These are phyloP conservation scores for Erodium moschatum DNA, from an alignment of 441 rosid genomes.

Conservation along the genomic window DNA sequence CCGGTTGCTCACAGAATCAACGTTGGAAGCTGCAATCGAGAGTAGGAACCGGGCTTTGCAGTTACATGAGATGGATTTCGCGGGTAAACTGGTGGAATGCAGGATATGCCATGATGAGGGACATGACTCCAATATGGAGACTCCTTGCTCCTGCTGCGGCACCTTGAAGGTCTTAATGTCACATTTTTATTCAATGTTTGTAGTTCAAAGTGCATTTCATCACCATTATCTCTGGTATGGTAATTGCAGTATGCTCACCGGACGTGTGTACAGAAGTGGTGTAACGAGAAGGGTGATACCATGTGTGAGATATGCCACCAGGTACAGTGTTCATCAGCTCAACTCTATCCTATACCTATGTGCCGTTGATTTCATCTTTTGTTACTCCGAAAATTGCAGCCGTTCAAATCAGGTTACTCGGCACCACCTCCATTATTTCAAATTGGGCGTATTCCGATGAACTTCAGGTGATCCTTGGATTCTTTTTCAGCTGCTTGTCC, in stretches of 20 bases:
- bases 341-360: neutral
- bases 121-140: slow-evolving; percentile 73
- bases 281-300: slow-evolving; percentile 69
- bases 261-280: slow-evolving; percentile 72
- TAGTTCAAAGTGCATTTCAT: too few species aligned
- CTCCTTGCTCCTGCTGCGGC: slow-evolving; percentile 85
- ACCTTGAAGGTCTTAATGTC: slow-evolving; percentile 60
- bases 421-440: slow-evolving; percentile 76
- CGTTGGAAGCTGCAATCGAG: slow-evolving; percentile 75
- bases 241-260: slow-evolving; percentile 62
- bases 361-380: neutral
- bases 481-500: neutral
- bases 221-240: slow-evolving; percentile 5
- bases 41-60: slow-evolving; percentile 52
- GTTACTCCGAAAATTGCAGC: slow-evolving; percentile 34
- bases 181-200: too few species aligned
- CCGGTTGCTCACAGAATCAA: slow-evolving; percentile 79
- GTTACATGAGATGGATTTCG: slow-evolving; percentile 34
- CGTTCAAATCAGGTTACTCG: slow-evolving; percentile 72
- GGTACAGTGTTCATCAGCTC: slow-evolving; percentile 22
- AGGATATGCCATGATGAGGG: slow-evolving; percentile 94
- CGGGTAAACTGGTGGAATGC: slow-evolving; percentile 61
- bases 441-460: slow-evolving; percentile 60
- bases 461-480: slow-evolving; percentile 41
- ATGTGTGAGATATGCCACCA: slow-evolving; percentile 76